Conservation (phyloP, 495 filamentous ascomycete species). For the Aspergillus saccharolyticus region DNA sequence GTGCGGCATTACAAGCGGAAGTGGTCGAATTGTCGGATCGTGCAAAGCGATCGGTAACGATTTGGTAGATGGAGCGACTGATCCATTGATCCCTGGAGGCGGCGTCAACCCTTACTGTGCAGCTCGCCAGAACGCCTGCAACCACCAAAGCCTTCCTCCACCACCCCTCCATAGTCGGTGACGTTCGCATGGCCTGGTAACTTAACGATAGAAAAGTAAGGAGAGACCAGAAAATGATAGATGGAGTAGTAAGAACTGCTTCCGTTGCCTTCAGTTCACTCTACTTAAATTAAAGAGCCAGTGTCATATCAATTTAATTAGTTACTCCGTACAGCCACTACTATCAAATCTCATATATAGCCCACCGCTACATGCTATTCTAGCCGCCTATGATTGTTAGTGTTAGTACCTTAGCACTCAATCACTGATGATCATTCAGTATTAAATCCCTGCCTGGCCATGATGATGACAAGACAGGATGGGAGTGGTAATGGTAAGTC, state of each 20-base stretch:
- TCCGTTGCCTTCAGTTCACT: too few relatives aligned
- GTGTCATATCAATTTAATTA: too few relatives aligned
- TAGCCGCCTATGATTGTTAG: too few relatives aligned
- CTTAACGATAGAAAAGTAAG: background rate
- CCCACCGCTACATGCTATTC: background rate
- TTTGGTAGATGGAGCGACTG: conserved; percentile 2
- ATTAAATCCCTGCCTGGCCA: too few relatives aligned
- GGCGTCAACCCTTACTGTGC: background rate
- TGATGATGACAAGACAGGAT: too few relatives aligned
- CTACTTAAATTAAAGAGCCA: background rate
- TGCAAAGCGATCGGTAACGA: conserved; percentile 2
- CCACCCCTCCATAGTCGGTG: background rate
- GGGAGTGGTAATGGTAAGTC: too few relatives aligned
- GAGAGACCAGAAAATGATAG: background rate
- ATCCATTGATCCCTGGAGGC: conserved; percentile 2
- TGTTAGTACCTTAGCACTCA: too few relatives aligned
- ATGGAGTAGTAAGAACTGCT: background rate
- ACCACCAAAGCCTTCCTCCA: background rate
- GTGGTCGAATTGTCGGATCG: conserved; percentile 1
- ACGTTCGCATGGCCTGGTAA: background rate
- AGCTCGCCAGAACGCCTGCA: background rate
- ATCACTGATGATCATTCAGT: too few relatives aligned
- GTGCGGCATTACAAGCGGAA: background rate
- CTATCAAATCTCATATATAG: background rate
- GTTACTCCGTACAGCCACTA: too few relatives aligned